phyloP scores from a whole-genome alignment of 1,139 yeast genomes.

The Protomyces arabidopsidicola region DNA sequence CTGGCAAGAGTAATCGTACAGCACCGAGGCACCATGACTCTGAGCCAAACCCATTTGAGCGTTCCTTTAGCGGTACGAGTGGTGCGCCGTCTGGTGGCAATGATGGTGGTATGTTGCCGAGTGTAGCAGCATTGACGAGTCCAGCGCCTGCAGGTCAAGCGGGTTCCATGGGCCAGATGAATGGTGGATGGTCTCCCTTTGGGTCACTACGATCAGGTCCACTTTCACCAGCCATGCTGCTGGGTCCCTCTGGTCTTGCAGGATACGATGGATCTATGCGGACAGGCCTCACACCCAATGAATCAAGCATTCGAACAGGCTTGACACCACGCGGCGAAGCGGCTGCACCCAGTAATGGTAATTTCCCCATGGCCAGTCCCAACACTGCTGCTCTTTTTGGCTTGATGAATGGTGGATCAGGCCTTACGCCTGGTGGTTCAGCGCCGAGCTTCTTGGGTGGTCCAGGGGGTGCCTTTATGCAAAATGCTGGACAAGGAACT shows the following conservation, averaged over 20 bases:
- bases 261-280: slow-evolving; percentile 33
- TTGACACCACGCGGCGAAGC: slow-evolving; percentile 42
- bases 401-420: slow-evolving; percentile 27
- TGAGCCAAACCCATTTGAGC: slow-evolving; percentile 94
- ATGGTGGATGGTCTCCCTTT: slow-evolving; percentile 23
- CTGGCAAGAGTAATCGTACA: not conserved
- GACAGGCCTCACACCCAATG: slow-evolving; percentile 35
- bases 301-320: slow-evolving; percentile 40
- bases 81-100: slow-evolving; percentile 28
- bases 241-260: slow-evolving; percentile 27
- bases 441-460: not conserved
- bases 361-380: slow-evolving; percentile 42
- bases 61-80: slow-evolving; percentile 70
- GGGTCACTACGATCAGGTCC: slow-evolving; percentile 32
- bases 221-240: slow-evolving; percentile 34
- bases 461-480: not conserved
- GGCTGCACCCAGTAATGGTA: slow-evolving; percentile 29
- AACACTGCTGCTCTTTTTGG: slow-evolving; percentile 42
- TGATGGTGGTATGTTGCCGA: slow-evolving; percentile 32
- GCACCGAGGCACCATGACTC: slow-evolving; percentile 15
- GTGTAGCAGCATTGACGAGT: slow-evolving; percentile 34
- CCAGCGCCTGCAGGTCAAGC: slow-evolving; percentile 30
- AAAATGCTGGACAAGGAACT: not conserved
- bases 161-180: slow-evolving; percentile 29
- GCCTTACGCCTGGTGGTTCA: slow-evolving; percentile 6